Evolutionary conservation across 148 eudicot genomes (phyloP).

Genomic region (Arbutus unedo): DNA sequence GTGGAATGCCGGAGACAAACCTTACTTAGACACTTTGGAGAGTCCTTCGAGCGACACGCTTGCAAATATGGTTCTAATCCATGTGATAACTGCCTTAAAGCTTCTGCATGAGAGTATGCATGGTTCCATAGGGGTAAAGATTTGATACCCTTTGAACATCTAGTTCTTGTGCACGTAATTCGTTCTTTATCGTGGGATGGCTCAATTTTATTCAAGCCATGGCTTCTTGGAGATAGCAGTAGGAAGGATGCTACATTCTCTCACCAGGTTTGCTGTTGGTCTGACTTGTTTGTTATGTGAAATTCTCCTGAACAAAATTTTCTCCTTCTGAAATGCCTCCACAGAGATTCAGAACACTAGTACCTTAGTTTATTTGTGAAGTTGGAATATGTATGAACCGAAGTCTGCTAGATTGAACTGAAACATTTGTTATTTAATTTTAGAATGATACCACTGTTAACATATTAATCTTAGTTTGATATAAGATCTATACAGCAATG

Average conservation of each 20-base stretch:
- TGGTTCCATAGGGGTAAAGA: background rate
- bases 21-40: slow-evolving; percentile 91
- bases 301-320: background rate
- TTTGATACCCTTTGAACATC: background rate
- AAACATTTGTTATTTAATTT: background rate
- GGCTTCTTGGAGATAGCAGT: background rate
- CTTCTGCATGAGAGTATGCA: slow-evolving; percentile 29
- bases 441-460: background rate
- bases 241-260: background rate
- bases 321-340: background rate
- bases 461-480: background rate
- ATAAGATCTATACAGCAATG: background rate
- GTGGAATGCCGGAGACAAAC: slow-evolving; percentile 80
- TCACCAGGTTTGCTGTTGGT: background rate
- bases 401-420: background rate
- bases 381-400: background rate
- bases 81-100: slow-evolving; percentile 84
- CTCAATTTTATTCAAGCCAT: background rate
- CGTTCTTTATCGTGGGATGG: background rate
- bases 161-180: no score
- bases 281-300: background rate
- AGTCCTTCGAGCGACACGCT: slow-evolving; percentile 52
- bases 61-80: slow-evolving; percentile 80
- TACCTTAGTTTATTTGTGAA: background rate
- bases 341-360: background rate